A percentile compares a stretch with the other conserved stretches of the same genome.
Conservation (phyloP, 2,329 filamentous ascomycete genomes). For the Biscogniauxia mediterranea region DNA sequence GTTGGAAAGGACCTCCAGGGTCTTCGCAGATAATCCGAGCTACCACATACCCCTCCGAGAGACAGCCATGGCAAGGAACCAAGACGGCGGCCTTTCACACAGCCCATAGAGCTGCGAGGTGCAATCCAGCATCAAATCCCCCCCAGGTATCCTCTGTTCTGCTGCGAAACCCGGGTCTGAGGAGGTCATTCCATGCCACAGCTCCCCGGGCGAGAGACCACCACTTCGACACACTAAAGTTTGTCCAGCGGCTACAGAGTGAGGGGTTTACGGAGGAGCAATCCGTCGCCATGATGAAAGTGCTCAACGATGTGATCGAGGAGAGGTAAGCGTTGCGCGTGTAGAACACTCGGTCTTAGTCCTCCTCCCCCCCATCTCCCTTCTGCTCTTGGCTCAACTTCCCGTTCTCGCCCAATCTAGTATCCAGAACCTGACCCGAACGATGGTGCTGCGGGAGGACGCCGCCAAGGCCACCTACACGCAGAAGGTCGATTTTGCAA, state of each 20-base stretch:
- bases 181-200: conserved; percentile 67
- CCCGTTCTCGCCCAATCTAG: conserved; percentile 39
- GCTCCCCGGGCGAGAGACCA: conserved; percentile 67
- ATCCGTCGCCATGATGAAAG: conserved; percentile 96
- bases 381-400: neutral
- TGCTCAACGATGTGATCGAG: conserved; percentile 93
- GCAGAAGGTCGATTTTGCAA: conserved; percentile 96
- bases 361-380: neutral
- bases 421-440: conserved; percentile 95
- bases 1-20: conserved; percentile 44
- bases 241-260: conserved; percentile 82
- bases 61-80: conserved; percentile 16
- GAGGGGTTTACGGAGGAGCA: conserved; percentile 97
- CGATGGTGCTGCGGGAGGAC: conserved; percentile 97
- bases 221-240: conserved; percentile 97
- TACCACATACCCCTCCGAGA: conserved; percentile 25
- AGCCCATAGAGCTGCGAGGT: conserved; percentile 14
- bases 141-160: conserved; percentile 17
- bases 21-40: conserved; percentile 31
- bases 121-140: conserved; percentile 1
- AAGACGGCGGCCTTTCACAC: conserved; percentile 27
- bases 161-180: conserved; percentile 31
- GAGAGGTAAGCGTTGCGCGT: conserved; percentile 60
- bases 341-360: neutral
- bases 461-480: conserved; percentile 76